phyloP scores from a whole-genome alignment of 805 yeast species.

The Myxozyma udenii region DNA sequence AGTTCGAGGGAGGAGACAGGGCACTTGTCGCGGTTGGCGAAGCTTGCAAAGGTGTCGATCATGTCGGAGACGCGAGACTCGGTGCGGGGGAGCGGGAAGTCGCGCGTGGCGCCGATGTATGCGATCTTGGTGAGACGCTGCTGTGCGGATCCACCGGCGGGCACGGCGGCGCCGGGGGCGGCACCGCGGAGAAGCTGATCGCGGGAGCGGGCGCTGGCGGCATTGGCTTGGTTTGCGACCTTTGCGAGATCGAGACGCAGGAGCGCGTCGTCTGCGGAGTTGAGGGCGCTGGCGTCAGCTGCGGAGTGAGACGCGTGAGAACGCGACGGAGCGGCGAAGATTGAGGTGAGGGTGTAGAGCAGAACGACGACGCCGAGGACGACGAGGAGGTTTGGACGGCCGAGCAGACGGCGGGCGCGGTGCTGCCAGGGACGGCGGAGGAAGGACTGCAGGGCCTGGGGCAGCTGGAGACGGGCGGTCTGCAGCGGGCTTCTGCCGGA shows the following conservation, averaged over 20 bases:
- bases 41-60: conserved; percentile 26
- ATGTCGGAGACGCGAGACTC: conserved; percentile 10
- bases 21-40: conserved; percentile 16
- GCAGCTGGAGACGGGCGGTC: neutral
- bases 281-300: conserved; percentile 2
- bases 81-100: conserved; percentile 21
- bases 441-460: neutral
- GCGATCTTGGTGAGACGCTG: conserved; percentile 14
- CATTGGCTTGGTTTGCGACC: conserved; percentile 6
- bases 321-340: neutral
- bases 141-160: neutral
- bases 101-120: conserved; percentile 16
- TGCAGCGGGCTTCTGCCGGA: conserved; percentile 1
- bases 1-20: conserved; percentile 24
- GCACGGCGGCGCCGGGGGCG: neutral
- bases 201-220: neutral
- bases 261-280: conserved; percentile 9
- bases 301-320: neutral
- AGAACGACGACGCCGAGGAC: conserved; percentile 4
- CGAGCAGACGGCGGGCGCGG: conserved; percentile 6
- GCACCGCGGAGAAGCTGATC: neutral
- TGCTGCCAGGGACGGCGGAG: conserved; percentile 5
- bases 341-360: conserved; percentile 6
- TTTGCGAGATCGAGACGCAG: conserved; percentile 10
- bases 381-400: conserved; percentile 10